phyloP scores from a whole-genome alignment of 345 rosid genomes.

The Firmiana major region DNA sequence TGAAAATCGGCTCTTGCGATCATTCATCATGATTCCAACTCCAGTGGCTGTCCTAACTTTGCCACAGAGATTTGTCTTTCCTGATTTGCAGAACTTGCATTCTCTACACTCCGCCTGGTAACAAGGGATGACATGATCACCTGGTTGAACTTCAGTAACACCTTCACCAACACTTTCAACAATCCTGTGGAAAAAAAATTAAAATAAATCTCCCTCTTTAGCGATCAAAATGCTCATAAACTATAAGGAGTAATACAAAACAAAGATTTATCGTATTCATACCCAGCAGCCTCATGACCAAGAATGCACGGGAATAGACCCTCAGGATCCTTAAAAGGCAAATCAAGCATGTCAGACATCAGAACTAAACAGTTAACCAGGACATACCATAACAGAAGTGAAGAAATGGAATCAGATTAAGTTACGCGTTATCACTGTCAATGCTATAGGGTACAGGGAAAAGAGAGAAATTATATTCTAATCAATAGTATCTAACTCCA shows the following conservation, averaged over 20 bases:
- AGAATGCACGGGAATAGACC: conserved; percentile 95
- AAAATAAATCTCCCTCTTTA: background rate
- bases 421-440: background rate
- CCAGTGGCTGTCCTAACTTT: conserved; percentile 94
- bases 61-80: conserved; percentile 96
- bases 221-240: background rate
- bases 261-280: conserved; percentile 19
- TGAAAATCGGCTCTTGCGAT: conserved; percentile 79
- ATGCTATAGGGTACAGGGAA: too few relatives aligned
- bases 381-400: background rate
- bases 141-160: conserved; percentile 81
- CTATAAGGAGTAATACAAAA: background rate
- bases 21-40: conserved; percentile 92
- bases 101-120: conserved; percentile 99
- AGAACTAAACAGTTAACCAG: background rate
- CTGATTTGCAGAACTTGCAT: conserved; percentile 96
- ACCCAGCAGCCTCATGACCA: conserved; percentile 99
- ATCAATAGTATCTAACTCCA: background rate
- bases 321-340: conserved; percentile 73
- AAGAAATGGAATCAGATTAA: background rate
- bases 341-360: conserved; percentile 10
- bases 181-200: conserved; percentile 38
- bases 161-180: conserved; percentile 99
- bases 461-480: too few relatives aligned
- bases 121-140: conserved; percentile 97